Evolutionary conservation across 169 alveolate species (phyloP), one percentile per base, ranked within the genome.

Genomic region (Cyclospora cayetanensis): DNA sequence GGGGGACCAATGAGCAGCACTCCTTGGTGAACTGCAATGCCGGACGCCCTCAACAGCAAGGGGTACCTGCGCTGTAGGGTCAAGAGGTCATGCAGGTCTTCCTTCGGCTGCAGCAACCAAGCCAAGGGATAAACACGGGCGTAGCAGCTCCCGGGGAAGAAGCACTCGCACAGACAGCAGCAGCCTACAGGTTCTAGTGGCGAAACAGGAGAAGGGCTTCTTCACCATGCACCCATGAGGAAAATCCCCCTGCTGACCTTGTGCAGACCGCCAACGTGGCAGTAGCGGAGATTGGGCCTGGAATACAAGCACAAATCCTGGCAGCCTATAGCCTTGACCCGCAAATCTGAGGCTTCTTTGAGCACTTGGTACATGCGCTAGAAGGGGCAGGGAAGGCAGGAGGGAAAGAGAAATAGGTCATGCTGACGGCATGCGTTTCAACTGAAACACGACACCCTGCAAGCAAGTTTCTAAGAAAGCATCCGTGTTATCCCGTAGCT

Each of bases 1-100:
- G 95, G 93, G 20, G 95, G 95, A 27, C 95, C 95, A 12, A 92
- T 43, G 20, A 92, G 92, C 22, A 92, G 53, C 55, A 86, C 66
- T 4, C 95, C 95, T 25, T 77, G 91, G 35, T 87, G 84, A 39
- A 89, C 53, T 9, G 94, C 46, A 18, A 82, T 63, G 41, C 91
- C 91, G 11, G 91, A 39, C 12, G 66, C 82, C 39, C 74, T 55
- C 76, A 90, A n/a, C 72, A 90, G 35, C 2, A 66, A n/a, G 7
- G 83, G 77, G 74, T 42, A 90, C 25, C 42, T n/a, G 55, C 68
- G 85, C 41, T 60, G 85, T 31, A 90, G 34, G 20, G 84, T 82
- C 82, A 90, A 80, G 55, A 90, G n/a, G 42, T 90, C 94, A 27
- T 27, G 42, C 52, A 90, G 87, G 42, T 66, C 94, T 37, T 65